Conservation (phyloP, 2,329 filamentous ascomycete species). For the Akanthomyces muscarius region DNA sequence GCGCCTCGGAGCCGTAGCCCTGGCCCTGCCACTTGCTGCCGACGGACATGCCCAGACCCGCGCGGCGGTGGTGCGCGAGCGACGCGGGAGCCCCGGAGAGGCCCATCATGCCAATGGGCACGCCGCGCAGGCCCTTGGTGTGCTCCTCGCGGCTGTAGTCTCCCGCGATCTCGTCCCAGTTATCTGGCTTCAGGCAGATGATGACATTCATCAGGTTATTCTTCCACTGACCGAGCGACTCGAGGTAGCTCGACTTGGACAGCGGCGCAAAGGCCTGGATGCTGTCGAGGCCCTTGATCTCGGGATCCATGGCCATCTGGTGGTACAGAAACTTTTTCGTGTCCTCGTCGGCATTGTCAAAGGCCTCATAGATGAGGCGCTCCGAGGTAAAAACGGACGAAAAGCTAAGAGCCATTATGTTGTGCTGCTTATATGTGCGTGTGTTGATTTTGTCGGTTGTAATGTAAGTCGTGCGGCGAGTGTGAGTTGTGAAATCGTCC, state of each 20-base stretch:
- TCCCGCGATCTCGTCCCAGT: constrained; percentile 4
- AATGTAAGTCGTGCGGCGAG: neutral
- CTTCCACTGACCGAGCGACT: neutral
- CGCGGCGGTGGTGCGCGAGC: constrained; percentile 8
- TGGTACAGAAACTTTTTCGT: constrained; percentile 16
- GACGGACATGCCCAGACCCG: constrained; percentile 33
- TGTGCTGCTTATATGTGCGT: neutral
- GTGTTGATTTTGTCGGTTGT: neutral
- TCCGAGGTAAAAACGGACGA: constrained; percentile 3
- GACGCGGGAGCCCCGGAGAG: neutral
- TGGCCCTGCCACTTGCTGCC: constrained; percentile 30
- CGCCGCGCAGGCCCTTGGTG: constrained; percentile 1
- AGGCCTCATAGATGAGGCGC: constrained; percentile 16
- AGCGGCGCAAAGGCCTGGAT: constrained; percentile 1
- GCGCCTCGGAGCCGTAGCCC: constrained; percentile 42
- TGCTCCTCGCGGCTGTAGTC: constrained; percentile 5
- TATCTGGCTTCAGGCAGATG: constrained; percentile 16
- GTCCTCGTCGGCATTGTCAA: constrained; percentile 15
- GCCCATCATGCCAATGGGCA: constrained; percentile 4
- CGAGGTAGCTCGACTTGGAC: neutral
- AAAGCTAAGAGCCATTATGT: neutral
- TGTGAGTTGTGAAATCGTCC: neutral
- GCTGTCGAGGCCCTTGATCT: constrained; percentile 16
- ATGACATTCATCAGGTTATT: constrained; percentile 6
- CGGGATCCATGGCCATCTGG: constrained; percentile 11